Base-by-base conservation (phyloP, 495 filamentous ascomycete genomes). In the Penicillium paradoxum region DNA sequence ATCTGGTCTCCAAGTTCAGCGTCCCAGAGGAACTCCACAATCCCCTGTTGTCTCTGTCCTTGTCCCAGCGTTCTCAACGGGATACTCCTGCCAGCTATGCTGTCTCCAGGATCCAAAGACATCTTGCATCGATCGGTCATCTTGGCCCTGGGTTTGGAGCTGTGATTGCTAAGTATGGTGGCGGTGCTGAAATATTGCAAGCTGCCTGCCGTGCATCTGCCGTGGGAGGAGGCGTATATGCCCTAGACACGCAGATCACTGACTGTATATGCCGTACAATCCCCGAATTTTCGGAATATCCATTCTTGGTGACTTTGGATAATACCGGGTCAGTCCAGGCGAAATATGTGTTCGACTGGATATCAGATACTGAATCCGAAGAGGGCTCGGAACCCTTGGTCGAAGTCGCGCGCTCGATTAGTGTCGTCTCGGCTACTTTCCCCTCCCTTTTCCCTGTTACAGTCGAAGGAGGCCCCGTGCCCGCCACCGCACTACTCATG, bases 161-260 rank as follows among this genome's bases (percentile, higher is more conserved):
- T 41, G 81, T 97, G 9, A 74, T 92, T 52, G 84, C 91, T 10
- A 95, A 93, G 72, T 98, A 91, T 85, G 93, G 93, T 18, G 91
- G 95, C 53, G 77, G 83, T 9, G 86, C 90, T n/a, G 93, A 98
- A 70, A 84, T 97, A 53, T 79, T 89, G 17, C 93, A 98, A 64
- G 90, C 97, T 10, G 89, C 85, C 11, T 97, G 93, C 60, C 88
- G 93, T 52, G 90, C 93, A 32, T 84, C 86, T 47, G 93, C 93
- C 4, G 91, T 98, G 7, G 92, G 95, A 4, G 95, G 93, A 27
- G 89, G 84, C 15, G 80, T 95, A 5, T 97, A 97, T 71, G 88
- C 96, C 51, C 84, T 97, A 18, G 83, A 81, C 34, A 83, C 83
- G 22, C 83, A 83, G 0, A 73, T 92, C 74, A 48, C 64, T 57